A percentile compares a stretch with the other conserved stretches of the same genome.
Evolutionary conservation across 2,329 filamentous ascomycete species (phyloP).

Genomic region (Hymenotorrendiella dingleyae): DNA sequence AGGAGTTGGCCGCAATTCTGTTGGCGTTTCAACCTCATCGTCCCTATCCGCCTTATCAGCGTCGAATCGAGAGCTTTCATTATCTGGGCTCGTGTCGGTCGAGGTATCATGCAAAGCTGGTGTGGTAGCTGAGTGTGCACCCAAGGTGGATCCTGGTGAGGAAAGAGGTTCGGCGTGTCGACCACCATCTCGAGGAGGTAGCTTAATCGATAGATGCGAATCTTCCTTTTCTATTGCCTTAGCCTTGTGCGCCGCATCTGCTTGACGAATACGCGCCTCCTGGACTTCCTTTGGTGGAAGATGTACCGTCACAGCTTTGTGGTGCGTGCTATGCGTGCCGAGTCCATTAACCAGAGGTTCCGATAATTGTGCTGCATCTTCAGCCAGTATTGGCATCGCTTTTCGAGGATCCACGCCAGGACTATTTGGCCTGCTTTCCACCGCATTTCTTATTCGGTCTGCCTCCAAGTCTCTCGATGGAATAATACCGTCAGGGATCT

Average conservation of each 20-base stretch:
- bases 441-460: conserved; percentile 20
- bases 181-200: conserved; percentile 33
- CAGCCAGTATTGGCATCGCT: conserved; percentile 28
- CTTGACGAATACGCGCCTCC: conserved; percentile 37
- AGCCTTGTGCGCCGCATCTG: conserved; percentile 32
- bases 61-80: conserved; percentile 54
- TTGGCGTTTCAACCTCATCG: conserved; percentile 35
- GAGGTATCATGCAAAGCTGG: conserved; percentile 63
- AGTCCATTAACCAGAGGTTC: conserved; percentile 22
- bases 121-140: conserved; percentile 66
- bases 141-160: conserved; percentile 59
- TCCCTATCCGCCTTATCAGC: conserved; percentile 41
- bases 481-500: conserved; percentile 8
- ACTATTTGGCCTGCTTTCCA: conserved; percentile 27
- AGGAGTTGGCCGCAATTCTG: conserved; percentile 19
- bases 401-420: conserved; percentile 29
- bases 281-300: conserved; percentile 44
- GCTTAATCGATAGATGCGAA: conserved; percentile 31
- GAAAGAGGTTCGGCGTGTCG: conserved; percentile 41
- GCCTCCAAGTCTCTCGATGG: conserved; percentile 18
- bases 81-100: conserved; percentile 68
- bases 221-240: conserved; percentile 22
- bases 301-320: conserved; percentile 34
- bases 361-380: conserved; percentile 30
- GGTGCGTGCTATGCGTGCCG: conserved; percentile 19